A percentile compares a stretch with the other conserved stretches of the same genome.
These are phyloP conservation scores for Lyophyllum shimeji DNA, from an alignment of 768 basidiomycete species.

Conservation along the genomic window DNA sequence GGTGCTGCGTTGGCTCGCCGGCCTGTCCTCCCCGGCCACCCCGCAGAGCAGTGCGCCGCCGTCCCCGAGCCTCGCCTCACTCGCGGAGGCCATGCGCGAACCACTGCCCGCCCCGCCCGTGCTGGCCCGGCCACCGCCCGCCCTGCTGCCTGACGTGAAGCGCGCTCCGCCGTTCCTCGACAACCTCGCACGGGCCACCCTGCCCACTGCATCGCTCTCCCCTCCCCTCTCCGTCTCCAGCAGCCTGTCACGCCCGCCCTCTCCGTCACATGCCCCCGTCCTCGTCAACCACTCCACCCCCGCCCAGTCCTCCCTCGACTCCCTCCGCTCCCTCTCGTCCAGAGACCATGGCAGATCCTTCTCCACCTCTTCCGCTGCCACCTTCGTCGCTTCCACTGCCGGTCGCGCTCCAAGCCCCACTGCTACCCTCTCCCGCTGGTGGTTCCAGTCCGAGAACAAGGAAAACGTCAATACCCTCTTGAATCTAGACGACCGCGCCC, in stretches of 20 bases:
- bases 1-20: constrained; percentile 48
- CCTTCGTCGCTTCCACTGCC: constrained; percentile 16
- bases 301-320: constrained; percentile 52
- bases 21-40: constrained; percentile 22
- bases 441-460: constrained; percentile 52
- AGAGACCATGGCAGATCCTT: constrained; percentile 28
- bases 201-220: constrained; percentile 63
- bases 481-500: constrained; percentile 52
- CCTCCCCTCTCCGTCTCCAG: constrained; percentile 26
- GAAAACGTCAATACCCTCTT: constrained; percentile 43
- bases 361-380: constrained; percentile 21
- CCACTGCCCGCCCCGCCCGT: constrained; percentile 26
- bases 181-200: constrained; percentile 55
- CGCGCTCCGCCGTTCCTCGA: constrained; percentile 54
- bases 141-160: constrained; percentile 26
- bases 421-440: constrained; percentile 42
- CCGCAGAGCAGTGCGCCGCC: constrained; percentile 35
- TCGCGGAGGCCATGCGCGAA: constrained; percentile 48
- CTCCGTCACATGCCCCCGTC: constrained; percentile 25
- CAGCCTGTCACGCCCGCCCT: constrained; percentile 7
- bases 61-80: constrained; percentile 37
- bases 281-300: constrained; percentile 40
- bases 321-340: constrained; percentile 48
- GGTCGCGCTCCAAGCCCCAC: constrained; percentile 12
- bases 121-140: constrained; percentile 39